These are phyloP conservation scores for Boletus sensibilis DNA, from an alignment of 768 basidiomycete species.

Conservation along the genomic window DNA sequence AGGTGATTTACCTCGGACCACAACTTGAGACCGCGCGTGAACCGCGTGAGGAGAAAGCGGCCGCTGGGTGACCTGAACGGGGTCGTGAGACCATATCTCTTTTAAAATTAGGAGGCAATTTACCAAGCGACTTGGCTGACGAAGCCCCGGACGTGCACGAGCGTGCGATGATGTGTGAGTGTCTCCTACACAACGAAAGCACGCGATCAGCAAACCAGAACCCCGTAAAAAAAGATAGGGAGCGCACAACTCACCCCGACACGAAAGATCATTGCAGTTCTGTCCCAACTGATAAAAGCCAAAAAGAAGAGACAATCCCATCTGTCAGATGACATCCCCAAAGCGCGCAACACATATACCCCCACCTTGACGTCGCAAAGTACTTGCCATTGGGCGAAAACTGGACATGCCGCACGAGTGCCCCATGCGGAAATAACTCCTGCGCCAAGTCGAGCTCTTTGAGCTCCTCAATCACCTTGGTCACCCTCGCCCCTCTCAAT, in stretches of 20 bases:
- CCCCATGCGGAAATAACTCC: conserved; percentile 42
- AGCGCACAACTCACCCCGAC: conserved; percentile 37
- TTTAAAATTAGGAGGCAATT: background rate
- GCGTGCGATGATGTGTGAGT: conserved; percentile 42
- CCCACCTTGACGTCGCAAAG: conserved; percentile 52
- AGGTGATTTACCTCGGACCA: conserved; percentile 44
- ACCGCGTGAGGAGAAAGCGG: conserved; percentile 44
- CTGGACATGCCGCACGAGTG: conserved; percentile 53
- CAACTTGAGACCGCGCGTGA: conserved; percentile 47
- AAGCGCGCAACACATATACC: background rate
- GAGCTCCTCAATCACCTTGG: conserved; percentile 40
- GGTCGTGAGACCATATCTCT: background rate
- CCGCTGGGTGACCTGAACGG: conserved; percentile 47
- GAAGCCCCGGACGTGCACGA: conserved; percentile 51
- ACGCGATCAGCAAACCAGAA: background rate
- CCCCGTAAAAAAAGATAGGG: background rate
- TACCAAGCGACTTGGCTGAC: conserved; percentile 55
- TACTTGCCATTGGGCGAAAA: conserved; percentile 57
- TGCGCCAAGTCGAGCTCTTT: conserved; percentile 39
- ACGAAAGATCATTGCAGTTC: conserved; percentile 47
- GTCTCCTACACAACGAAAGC: conserved; percentile 34
- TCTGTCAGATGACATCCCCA: background rate
- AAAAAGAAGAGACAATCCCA: background rate
- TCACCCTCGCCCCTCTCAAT: conserved; percentile 39
- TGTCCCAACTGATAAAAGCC: conserved; percentile 41